phyloP scores from a whole-genome alignment of 2,329 filamentous ascomycete genomes.

The Gaeumannomyces tritici region DNA sequence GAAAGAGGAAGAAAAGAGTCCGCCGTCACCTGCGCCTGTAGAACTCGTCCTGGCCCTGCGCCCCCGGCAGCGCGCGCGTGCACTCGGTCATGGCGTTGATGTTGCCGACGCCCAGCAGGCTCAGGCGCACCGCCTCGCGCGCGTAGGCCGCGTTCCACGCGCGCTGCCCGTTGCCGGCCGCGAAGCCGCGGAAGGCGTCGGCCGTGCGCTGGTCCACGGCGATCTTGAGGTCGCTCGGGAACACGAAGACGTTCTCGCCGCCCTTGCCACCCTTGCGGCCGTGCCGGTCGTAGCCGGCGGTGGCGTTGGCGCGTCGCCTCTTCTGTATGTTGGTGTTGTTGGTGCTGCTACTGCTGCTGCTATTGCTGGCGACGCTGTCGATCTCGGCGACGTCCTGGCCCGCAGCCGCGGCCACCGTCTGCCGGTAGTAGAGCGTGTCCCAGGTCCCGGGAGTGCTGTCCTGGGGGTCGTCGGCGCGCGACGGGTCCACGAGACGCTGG shows the following conservation, averaged over 20 bases:
- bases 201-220: slow-evolving; percentile 24
- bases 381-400: slow-evolving; percentile 6
- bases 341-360: neutral
- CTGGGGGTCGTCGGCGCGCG: slow-evolving; percentile 25
- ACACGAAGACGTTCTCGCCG: slow-evolving; percentile 21
- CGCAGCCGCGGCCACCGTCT: slow-evolving; percentile 18
- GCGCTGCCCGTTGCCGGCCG: slow-evolving; percentile 19
- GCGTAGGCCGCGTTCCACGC: slow-evolving; percentile 25
- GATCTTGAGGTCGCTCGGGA: slow-evolving; percentile 30
- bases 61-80: slow-evolving; percentile 35
- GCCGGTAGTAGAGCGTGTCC: slow-evolving; percentile 39
- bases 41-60: neutral
- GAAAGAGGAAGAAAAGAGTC: too few relatives aligned
- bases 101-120: slow-evolving; percentile 44
- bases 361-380: neutral
- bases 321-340: neutral
- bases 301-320: neutral
- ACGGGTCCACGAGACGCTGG: slow-evolving; percentile 32
- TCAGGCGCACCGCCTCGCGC: slow-evolving; percentile 41
- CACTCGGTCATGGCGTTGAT: slow-evolving; percentile 47
- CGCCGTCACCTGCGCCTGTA: neutral
- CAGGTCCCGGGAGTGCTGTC: slow-evolving; percentile 38
- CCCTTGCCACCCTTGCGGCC: slow-evolving; percentile 6
- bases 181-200: slow-evolving; percentile 27
- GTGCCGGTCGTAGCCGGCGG: too few relatives aligned